Percentiles rank a stretch among this genome's conserved stretches.
These are phyloP conservation scores for Lasiodiplodia sp. DNA, from an alignment of 2,329 filamentous ascomycete species.

Conservation along the genomic window DNA sequence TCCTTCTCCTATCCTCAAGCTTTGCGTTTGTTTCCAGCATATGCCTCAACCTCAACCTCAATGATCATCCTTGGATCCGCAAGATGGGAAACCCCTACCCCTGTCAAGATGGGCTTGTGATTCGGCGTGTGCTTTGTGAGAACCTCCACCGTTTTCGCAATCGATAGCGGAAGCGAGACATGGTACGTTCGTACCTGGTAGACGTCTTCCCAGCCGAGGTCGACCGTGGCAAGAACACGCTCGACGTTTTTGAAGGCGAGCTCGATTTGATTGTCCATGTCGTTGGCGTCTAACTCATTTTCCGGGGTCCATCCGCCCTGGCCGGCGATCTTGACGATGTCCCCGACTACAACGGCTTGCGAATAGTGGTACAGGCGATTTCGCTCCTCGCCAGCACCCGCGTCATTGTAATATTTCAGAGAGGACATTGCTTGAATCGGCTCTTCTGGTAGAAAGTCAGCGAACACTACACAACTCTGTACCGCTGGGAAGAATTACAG, in stretches of 20 bases:
- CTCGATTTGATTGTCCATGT: background rate
- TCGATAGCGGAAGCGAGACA: background rate
- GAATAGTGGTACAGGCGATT: background rate
- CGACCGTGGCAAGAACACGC: background rate
- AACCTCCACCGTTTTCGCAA: background rate
- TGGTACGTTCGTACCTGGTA: background rate
- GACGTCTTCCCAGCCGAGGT: background rate
- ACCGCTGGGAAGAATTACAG: too few relatives aligned
- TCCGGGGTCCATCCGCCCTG: background rate
- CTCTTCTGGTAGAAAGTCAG: too few relatives aligned
- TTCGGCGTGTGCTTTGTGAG: background rate
- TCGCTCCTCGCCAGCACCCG: background rate
- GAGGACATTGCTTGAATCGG: background rate
- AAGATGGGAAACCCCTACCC: background rate
- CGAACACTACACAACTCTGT: too few relatives aligned
- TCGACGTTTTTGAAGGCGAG: background rate
- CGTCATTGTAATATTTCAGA: background rate
- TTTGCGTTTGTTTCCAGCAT: background rate
- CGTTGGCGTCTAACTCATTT: constrained; percentile 4
- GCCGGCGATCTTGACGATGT: background rate
- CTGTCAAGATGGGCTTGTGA: background rate
- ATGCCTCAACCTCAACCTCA: constrained; percentile 1
- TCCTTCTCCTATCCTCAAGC: background rate
- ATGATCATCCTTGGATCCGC: background rate
- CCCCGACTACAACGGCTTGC: background rate